Evolutionary conservation across 345 rosid genomes (phyloP).

Genomic region (Hibiscus trionum): DNA sequence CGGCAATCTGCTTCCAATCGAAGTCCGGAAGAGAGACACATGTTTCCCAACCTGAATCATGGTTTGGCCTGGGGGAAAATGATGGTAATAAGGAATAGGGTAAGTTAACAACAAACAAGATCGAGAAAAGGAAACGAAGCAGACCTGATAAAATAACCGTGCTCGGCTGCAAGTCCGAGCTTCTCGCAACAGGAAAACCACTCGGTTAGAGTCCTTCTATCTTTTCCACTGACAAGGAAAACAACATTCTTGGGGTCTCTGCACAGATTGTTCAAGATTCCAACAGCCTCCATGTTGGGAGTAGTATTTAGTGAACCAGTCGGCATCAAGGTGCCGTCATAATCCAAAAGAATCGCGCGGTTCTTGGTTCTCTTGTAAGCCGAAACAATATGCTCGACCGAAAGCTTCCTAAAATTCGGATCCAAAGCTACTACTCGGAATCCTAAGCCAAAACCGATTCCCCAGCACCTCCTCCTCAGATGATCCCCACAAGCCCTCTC

Average conservation of each 20-base stretch:
- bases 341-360: background rate
- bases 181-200: slow-evolving; percentile 52
- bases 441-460: slow-evolving; percentile 85
- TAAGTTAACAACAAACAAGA: background rate
- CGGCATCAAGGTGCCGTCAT: background rate
- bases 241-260: background rate
- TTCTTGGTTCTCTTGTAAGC: slow-evolving; percentile 1
- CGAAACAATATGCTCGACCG: background rate
- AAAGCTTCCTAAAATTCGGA: slow-evolving; percentile 42
- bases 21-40: background rate
- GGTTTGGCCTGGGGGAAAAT: background rate
- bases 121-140: background rate
- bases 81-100: background rate
- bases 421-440: slow-evolving; percentile 88
- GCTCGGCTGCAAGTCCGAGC: background rate
- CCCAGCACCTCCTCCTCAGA: slow-evolving; percentile 78
- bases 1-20: background rate
- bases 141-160: background rate
- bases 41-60: background rate
- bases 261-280: background rate
- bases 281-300: background rate
- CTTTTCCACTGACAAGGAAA: slow-evolving; percentile 56
- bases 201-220: slow-evolving; percentile 45
- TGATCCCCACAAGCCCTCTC: slow-evolving; percentile 86
- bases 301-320: background rate